phyloP scores from a whole-genome alignment of 352 stramenopile species.

The Phytophthora sp. region DNA sequence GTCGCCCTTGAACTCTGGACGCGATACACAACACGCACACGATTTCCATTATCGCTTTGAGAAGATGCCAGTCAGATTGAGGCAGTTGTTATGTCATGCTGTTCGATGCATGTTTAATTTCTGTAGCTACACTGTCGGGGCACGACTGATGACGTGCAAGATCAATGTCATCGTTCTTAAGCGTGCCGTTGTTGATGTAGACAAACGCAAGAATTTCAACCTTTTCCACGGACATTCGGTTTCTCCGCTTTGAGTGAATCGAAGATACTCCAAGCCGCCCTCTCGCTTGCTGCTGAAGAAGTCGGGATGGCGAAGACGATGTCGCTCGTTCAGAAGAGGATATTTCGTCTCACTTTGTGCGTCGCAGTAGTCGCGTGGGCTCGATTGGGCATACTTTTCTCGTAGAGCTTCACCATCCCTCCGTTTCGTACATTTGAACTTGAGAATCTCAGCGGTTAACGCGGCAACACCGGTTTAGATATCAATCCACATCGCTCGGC shows the following conservation, averaged over 20 bases:
- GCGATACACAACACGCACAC: too few relatives aligned
- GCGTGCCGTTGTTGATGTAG: slow-evolving; percentile 17
- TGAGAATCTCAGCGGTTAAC: background rate
- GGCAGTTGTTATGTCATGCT: too few relatives aligned
- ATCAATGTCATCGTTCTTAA: background rate
- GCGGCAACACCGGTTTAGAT: background rate
- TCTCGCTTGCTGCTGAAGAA: slow-evolving; percentile 19
- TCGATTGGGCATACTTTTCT: background rate
- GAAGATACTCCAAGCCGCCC: slow-evolving; percentile 11
- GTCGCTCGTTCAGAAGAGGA: slow-evolving; percentile 5
- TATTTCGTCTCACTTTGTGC: background rate
- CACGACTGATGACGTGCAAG: background rate
- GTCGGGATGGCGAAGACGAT: slow-evolving; percentile 8
- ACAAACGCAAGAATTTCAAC: slow-evolving; percentile 16
- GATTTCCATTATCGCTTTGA: too few relatives aligned
- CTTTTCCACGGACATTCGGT: slow-evolving; percentile 11
- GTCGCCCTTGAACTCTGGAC: too few relatives aligned
- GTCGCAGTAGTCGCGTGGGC: background rate
- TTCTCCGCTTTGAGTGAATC: slow-evolving; percentile 17
- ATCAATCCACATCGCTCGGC: background rate
- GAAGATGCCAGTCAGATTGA: too few relatives aligned
- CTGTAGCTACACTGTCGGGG: background rate
- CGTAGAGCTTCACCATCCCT: background rate
- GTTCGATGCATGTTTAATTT: too few relatives aligned
- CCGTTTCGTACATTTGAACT: background rate